Evolutionary conservation across 306 rosid genomes (phyloP), one percentile per base, ranked within the genome.

Genomic region (Quercus alba): DNA sequence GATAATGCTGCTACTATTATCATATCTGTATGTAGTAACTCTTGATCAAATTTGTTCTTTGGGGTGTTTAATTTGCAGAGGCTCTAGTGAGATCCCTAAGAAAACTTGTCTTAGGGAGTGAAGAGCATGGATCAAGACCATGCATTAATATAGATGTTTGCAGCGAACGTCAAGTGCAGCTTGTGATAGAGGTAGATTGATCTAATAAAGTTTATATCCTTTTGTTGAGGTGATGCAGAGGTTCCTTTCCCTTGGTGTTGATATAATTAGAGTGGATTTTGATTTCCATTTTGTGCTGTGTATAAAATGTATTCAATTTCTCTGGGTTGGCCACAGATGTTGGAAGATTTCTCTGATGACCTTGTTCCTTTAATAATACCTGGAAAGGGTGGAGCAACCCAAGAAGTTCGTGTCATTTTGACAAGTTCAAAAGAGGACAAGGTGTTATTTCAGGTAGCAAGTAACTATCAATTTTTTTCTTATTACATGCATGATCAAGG

Each of bases 121-220:
- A 91, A 77, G 80, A 63, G 73, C 86, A 89, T 63, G 88, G 89
- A 79, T 78, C 91, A 79, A 92, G 97, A 80, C 95, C 92, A 51
- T 87, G 89, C 82, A 79, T 93, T 83, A 83, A 82, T 68, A 70
- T 94, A 76, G 97, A 94, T 86, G 93, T 93, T 84, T 94, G 94
- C 85, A 93, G 93, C 33, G 93, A 91, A 69, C 91, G 85, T 61
- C 99, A 94, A 83, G 89, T 83, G 85, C 89, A 86, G 77, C 94
- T 94, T 71, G 84, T 87, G 75, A 70, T 90, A 80, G 91, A 91
- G 99, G 97, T 94, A 83, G 54, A 70, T 52, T 52, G 78, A 49
- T 73, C 74, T 57, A 56, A 70, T 72, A 49, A 52, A 77, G 63
- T 18, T 77, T 74, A 57, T 52, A 77, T 51, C 54, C 78, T 52